Evolutionary conservation across 768 basidiomycete species (phyloP).

Genomic region (Rhizopogon rudus): DNA sequence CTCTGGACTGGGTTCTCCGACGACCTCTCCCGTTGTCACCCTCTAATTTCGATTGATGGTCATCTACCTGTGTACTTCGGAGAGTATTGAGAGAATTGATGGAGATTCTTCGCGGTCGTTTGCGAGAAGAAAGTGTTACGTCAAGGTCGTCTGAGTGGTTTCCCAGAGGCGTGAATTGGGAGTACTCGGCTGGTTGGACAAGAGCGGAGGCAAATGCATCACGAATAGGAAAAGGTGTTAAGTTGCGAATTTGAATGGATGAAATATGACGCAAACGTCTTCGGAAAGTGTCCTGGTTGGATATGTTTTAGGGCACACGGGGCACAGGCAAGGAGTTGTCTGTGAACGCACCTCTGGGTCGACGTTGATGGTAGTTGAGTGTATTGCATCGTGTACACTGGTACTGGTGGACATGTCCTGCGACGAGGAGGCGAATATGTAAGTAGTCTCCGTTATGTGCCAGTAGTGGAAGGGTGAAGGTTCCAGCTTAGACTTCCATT

Average conservation of each 20-base stretch:
- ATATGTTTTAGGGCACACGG: neutral
- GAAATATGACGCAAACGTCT: slow-evolving; percentile 71
- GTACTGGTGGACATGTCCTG: slow-evolving; percentile 15
- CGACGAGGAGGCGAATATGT: too few relatives aligned
- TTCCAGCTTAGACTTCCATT: slow-evolving; percentile 17
- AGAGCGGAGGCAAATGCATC: slow-evolving; percentile 72
- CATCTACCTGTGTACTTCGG: slow-evolving; percentile 43
- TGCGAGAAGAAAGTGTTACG: slow-evolving; percentile 48
- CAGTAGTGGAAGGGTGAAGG: too few relatives aligned
- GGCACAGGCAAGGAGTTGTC: neutral
- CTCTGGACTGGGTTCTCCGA: slow-evolving; percentile 41
- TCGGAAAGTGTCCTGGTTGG: slow-evolving; percentile 32
- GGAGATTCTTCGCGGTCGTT: slow-evolving; percentile 58
- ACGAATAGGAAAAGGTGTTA: slow-evolving; percentile 80
- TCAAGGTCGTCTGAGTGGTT: slow-evolving; percentile 69
- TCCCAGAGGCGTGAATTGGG: slow-evolving; percentile 54
- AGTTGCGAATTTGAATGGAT: slow-evolving; percentile 69
- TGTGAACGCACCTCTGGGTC: neutral
- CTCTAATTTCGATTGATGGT: slow-evolving; percentile 24
- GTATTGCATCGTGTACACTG: slow-evolving; percentile 11
- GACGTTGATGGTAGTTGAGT: slow-evolving; percentile 5
- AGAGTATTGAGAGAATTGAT: slow-evolving; percentile 48
- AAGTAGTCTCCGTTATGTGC: too few relatives aligned
- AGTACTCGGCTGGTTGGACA: slow-evolving; percentile 56
- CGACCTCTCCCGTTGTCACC: slow-evolving; percentile 35